Conservation (phyloP, 768 basidiomycete genomes). For the Gelatoporia subvermispora region DNA sequence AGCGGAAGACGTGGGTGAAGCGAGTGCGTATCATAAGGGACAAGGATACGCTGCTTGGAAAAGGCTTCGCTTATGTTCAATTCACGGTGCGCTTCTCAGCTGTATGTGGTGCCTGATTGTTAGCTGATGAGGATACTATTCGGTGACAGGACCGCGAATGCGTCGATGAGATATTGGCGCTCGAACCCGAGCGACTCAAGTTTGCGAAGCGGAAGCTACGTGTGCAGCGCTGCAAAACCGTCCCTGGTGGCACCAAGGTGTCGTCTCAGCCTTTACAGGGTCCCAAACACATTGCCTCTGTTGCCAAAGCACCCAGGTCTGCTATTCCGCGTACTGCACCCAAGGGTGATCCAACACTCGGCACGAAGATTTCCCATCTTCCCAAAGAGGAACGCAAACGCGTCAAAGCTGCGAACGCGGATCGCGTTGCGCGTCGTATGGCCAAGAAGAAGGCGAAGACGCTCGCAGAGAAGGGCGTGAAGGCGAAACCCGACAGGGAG, state of each 20-base stretch:
- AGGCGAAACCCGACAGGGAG: constrained; percentile 35
- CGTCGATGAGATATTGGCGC: constrained; percentile 86
- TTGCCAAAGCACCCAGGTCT: constrained; percentile 13
- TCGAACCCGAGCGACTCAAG: constrained; percentile 73
- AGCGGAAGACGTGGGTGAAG: constrained; percentile 59
- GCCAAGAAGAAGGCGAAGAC: constrained; percentile 86
- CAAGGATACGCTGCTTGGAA: constrained; percentile 87
- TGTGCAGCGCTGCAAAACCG: constrained; percentile 85
- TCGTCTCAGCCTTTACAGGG: constrained; percentile 9
- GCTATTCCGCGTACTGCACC: constrained; percentile 34
- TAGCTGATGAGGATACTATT: not conserved
- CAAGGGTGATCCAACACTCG: constrained; percentile 80
- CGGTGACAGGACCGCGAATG: constrained; percentile 73
- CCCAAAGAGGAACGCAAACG: constrained; percentile 85
- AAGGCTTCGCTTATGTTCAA: constrained; percentile 92
- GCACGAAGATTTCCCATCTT: constrained; percentile 69
- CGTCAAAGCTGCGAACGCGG: constrained; percentile 72
- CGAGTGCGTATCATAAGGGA: constrained; percentile 88
- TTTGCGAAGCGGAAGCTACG: constrained; percentile 92
- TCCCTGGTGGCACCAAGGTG: constrained; percentile 35
- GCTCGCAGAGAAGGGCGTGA: constrained; percentile 38
- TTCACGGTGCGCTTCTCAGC: constrained; percentile 59
- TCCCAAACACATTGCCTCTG: constrained; percentile 20
- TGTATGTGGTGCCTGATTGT: not conserved
- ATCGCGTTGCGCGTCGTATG: constrained; percentile 75